Conservation (phyloP, 371 early-diverging fungal species). For the Funneliformis caledonium region DNA sequence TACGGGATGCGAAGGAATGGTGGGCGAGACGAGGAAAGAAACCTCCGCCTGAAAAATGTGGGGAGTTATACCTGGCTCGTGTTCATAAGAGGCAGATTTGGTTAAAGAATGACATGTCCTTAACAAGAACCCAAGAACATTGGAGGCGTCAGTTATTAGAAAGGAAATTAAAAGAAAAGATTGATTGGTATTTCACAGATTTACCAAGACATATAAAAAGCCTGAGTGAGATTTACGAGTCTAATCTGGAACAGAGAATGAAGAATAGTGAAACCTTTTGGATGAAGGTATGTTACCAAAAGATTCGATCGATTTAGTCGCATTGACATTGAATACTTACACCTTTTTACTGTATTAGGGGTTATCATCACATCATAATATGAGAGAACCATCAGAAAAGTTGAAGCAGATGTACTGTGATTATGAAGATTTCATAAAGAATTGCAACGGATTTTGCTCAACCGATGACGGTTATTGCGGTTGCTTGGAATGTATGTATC, state of each 20-base stretch:
- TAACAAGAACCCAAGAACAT: conserved; percentile 29
- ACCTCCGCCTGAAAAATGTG: conserved; percentile 40
- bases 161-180: conserved; percentile 32
- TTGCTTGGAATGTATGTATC: conserved; percentile 39
- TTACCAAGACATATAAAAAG: conserved; percentile 2
- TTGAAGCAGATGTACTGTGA: conserved; percentile 38
- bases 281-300: conserved; percentile 22
- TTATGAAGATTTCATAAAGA: conserved; percentile 40
- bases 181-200: conserved; percentile 41
- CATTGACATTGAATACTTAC: not conserved
- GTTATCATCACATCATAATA: conserved; percentile 18
- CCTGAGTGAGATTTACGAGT: conserved; percentile 20
- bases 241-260: conserved; percentile 36
- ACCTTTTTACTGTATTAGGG: conserved; percentile 7
- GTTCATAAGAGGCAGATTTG: conserved; percentile 36
- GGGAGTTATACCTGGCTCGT: conserved; percentile 36
- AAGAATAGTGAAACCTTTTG: conserved; percentile 32
- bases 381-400: conserved; percentile 26
- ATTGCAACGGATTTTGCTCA: conserved; percentile 39
- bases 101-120: conserved; percentile 30
- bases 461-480: conserved; percentile 40
- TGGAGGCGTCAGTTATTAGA: conserved; percentile 37
- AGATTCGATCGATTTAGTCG: no score
- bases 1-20: conserved; percentile 40
- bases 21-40: conserved; percentile 40